Evolutionary conservation across 2,329 filamentous ascomycete species (phyloP).

Genomic region (Hirsutella minnesotensis): DNA sequence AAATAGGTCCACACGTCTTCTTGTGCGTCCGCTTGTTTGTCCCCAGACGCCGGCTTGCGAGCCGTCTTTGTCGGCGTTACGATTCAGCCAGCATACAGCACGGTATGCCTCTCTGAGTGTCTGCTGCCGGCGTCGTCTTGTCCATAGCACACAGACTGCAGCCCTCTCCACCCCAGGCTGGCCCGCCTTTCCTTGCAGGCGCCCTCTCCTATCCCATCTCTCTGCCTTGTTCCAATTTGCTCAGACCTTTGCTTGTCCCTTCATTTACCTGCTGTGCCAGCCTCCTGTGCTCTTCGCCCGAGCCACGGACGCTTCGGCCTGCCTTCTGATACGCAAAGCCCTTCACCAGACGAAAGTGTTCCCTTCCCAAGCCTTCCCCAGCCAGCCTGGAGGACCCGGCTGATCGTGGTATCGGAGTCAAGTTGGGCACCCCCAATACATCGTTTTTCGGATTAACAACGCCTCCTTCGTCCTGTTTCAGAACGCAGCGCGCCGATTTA

Average conservation of each 20-base stretch:
- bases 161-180: not conserved
- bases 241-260: not conserved
- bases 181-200: not conserved
- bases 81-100: too few species aligned
- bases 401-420: not conserved
- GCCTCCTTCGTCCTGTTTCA: slow-evolving; percentile 9
- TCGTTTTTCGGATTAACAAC: slow-evolving; percentile 3
- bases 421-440: not conserved
- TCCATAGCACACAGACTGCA: not conserved
- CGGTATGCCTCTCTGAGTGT: too few species aligned
- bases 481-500: slow-evolving; percentile 6
- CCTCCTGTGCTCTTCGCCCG: slow-evolving; percentile 1
- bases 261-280: slow-evolving; percentile 1
- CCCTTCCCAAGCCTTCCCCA: not conserved
- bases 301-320: slow-evolving; percentile 8
- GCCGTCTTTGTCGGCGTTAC: too few species aligned
- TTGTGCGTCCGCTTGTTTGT: too few species aligned
- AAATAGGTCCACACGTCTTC: too few species aligned
- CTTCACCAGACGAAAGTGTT: slow-evolving; percentile 7
- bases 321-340: slow-evolving; percentile 8
- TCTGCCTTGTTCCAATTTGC: not conserved
- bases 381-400: not conserved
- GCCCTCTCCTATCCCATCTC: not conserved
- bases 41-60: too few species aligned
- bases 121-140: too few species aligned